Percentiles rank a stretch among this genome's conserved stretches.
Evolutionary conservation across 2,329 filamentous ascomycete species (phyloP).

Genomic region (Penicillium sp.): DNA sequence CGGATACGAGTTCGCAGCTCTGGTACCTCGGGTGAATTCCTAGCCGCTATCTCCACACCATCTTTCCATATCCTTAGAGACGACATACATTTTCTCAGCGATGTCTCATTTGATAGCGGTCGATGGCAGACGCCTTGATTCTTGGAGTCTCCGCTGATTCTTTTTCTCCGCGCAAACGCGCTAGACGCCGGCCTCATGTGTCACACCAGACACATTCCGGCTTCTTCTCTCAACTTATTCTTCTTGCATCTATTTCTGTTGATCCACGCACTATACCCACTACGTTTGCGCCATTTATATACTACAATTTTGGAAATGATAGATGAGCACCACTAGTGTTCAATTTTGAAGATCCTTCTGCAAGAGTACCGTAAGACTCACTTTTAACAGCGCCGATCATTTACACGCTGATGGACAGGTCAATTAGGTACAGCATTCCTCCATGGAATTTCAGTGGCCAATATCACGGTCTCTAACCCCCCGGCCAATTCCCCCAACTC

Average conservation of each 20-base stretch:
- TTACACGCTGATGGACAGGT: not conserved
- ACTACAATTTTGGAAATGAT: constrained; percentile 6
- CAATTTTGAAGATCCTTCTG: not conserved
- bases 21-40: not conserved
- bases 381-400: not conserved
- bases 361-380: not conserved
- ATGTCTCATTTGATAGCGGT: not conserved
- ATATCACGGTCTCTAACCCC: constrained; percentile 81
- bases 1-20: not conserved
- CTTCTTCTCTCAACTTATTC: not conserved
- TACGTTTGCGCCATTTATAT: constrained; percentile 9
- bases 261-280: constrained; percentile 16
- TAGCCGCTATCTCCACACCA: not conserved
- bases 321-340: constrained; percentile 1
- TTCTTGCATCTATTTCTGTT: constrained; percentile 2
- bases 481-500: constrained; percentile 68
- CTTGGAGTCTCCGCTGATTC: not conserved
- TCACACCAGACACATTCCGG: not conserved
- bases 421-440: constrained; percentile 3
- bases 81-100: not conserved
- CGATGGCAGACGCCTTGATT: not conserved
- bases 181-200: not conserved
- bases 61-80: not conserved
- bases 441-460: constrained; percentile 68
- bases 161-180: not conserved